phyloP scores from a whole-genome alignment of 148 eudicot genomes.

The Oxyria digyna region DNA sequence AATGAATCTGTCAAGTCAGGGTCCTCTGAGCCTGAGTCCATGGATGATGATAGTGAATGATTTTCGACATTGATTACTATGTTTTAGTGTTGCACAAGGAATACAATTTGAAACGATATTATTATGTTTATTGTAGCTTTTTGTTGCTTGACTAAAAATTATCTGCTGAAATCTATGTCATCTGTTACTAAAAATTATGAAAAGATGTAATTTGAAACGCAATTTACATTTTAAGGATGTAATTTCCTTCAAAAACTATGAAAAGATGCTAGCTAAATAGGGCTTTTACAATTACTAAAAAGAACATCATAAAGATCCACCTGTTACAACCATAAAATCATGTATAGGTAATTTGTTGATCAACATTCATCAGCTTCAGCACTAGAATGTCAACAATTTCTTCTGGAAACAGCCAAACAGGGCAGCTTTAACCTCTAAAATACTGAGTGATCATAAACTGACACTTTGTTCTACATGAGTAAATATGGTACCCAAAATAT shows the following conservation, averaged over 20 bases:
- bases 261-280: too few species aligned
- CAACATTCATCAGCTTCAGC: neutral
- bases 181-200: neutral
- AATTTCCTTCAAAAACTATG: too few species aligned
- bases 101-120: neutral
- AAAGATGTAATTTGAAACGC: neutral
- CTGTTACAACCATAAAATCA: too few species aligned
- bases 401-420: neutral
- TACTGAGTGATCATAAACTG: neutral
- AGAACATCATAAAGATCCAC: too few species aligned
- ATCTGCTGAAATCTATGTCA: neutral
- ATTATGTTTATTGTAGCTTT: neutral
- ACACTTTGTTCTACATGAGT: neutral
- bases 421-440: neutral
- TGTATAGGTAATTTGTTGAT: neutral
- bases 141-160: neutral
- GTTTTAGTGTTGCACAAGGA: neutral
- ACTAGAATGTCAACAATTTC: neutral
- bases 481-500: neutral
- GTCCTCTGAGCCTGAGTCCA: slow-evolving; percentile 10
- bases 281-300: too few species aligned
- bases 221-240: too few species aligned
- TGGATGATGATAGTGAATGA: slow-evolving; percentile 17
- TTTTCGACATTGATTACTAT: neutral
- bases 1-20: neutral